Percentiles rank a stretch among this genome's conserved stretches.
Conservation (phyloP, 1,284 basidiomycete species). For the Boletus sp. region DNA sequence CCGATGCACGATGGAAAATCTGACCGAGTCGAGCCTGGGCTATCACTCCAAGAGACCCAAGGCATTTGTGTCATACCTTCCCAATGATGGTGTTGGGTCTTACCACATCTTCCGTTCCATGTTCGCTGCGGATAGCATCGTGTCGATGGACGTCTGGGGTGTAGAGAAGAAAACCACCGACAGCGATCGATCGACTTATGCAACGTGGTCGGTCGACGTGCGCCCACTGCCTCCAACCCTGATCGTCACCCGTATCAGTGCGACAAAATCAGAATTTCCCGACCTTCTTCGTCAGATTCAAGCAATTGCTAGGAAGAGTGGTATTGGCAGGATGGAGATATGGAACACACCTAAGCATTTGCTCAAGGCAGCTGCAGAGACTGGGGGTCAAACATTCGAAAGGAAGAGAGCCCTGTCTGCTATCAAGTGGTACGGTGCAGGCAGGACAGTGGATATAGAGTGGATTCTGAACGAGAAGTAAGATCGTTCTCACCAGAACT, state of each 20-base stretch:
- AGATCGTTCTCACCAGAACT: slow-evolving; percentile 10
- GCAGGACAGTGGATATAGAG: slow-evolving; percentile 35
- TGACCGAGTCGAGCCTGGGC: slow-evolving; percentile 2
- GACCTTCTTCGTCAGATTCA: slow-evolving; percentile 39
- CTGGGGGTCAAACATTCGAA: slow-evolving; percentile 38
- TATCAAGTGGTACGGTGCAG: slow-evolving; percentile 55
- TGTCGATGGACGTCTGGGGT: slow-evolving; percentile 37
- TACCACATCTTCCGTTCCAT: slow-evolving; percentile 16
- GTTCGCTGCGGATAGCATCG: slow-evolving; percentile 9
- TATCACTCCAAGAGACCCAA: slow-evolving; percentile 12
- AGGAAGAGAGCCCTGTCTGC: slow-evolving; percentile 50
- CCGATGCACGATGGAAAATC: slow-evolving; percentile 22
- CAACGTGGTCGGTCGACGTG: slow-evolving; percentile 53
- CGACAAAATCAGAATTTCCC: slow-evolving; percentile 36
- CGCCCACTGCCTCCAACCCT: slow-evolving; percentile 36
- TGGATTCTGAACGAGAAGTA: slow-evolving; percentile 60
- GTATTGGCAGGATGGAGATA: slow-evolving; percentile 45
- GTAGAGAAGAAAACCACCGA: slow-evolving; percentile 24
- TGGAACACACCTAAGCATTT: slow-evolving; percentile 50
- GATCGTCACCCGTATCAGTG: slow-evolving; percentile 49
- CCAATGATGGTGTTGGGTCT: slow-evolving; percentile 20
- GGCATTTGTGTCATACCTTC: slow-evolving; percentile 20
- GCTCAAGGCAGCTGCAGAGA: slow-evolving; percentile 28
- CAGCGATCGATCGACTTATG: slow-evolving; percentile 33
- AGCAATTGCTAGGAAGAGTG: slow-evolving; percentile 37